These are phyloP conservation scores for Nicotiana benthamiana DNA, from an alignment of 257 asterid genomes.

Conservation along the genomic window DNA sequence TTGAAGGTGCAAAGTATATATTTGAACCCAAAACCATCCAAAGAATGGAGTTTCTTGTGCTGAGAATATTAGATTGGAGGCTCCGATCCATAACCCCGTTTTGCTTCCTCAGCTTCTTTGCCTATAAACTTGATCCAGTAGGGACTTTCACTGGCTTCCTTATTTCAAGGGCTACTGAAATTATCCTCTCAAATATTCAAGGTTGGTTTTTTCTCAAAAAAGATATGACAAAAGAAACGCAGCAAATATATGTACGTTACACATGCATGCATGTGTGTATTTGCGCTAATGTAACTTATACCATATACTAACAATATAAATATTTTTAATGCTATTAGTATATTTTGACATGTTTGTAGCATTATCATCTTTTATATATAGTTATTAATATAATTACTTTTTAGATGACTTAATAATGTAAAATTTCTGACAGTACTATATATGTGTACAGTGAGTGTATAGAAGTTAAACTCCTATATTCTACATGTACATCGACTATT, in stretches of 20 bases:
- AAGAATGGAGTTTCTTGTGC: conserved; percentile 86
- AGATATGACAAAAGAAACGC: not conserved
- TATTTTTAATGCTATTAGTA: not conserved
- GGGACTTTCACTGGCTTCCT: conserved; percentile 56
- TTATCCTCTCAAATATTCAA: conserved; percentile 60
- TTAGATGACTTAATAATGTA: not conserved
- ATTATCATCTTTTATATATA: too few species aligned
- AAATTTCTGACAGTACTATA: not conserved
- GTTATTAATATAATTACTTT: too few species aligned
- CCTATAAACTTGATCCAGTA: conserved; percentile 65
- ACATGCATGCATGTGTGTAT: conserved; percentile 5
- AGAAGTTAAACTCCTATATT: not conserved
- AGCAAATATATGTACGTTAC: not conserved
- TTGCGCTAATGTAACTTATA: not conserved
- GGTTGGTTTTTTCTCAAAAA: conserved; percentile 26
- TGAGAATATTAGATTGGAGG: conserved; percentile 78
- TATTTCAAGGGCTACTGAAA: conserved; percentile 56
- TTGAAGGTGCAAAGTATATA: conserved; percentile 61
- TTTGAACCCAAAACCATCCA: conserved; percentile 72
- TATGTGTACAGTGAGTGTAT: too few species aligned
- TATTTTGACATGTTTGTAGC: not conserved
- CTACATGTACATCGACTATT: not conserved
- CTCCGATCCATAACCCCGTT: conserved; percentile 76
- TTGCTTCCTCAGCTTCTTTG: conserved; percentile 61
- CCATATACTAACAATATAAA: not conserved